Evolutionary conservation across 2,329 filamentous ascomycete genomes (phyloP).

Genomic region (Fusarium xyrophilum): DNA sequence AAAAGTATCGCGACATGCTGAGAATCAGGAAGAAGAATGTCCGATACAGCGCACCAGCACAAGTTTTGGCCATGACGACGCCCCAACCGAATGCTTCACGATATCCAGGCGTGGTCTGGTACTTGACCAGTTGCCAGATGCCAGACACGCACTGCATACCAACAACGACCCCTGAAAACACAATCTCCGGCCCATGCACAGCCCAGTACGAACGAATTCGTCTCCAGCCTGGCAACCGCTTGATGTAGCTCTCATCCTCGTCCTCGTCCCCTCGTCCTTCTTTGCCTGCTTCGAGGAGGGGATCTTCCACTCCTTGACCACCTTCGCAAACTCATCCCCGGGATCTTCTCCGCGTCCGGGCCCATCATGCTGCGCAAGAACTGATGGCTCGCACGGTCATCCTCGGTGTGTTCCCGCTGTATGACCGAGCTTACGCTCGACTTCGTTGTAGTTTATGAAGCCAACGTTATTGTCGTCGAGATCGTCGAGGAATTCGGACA

Average conservation of each 20-base stretch:
- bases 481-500: conserved; percentile 59
- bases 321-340: conserved; percentile 54
- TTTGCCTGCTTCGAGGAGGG: conserved; percentile 56
- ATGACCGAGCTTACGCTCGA: conserved; percentile 60
- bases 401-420: conserved; percentile 45
- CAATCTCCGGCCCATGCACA: conserved; percentile 59
- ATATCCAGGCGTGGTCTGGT: conserved; percentile 53
- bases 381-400: conserved; percentile 54
- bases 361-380: conserved; percentile 61
- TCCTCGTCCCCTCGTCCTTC: conserved; percentile 54
- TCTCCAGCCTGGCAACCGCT: conserved; percentile 53
- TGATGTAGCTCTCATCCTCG: conserved; percentile 55
- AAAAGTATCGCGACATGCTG: conserved; percentile 64
- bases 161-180: conserved; percentile 57
- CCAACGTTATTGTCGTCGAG: conserved; percentile 61
- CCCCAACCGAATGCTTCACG: conserved; percentile 63
- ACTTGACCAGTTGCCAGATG: conserved; percentile 63
- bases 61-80: conserved; percentile 61
- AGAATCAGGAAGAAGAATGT: conserved; percentile 65
- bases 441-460: conserved; percentile 58
- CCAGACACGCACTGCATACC: conserved; percentile 58
- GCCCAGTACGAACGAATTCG: conserved; percentile 61
- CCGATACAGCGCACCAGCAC: conserved; percentile 62
- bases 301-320: conserved; percentile 55
- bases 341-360: conserved; percentile 51